Evolutionary conservation across 805 yeast genomes (phyloP).

Genomic region (Cephaloascus albidus): DNA sequence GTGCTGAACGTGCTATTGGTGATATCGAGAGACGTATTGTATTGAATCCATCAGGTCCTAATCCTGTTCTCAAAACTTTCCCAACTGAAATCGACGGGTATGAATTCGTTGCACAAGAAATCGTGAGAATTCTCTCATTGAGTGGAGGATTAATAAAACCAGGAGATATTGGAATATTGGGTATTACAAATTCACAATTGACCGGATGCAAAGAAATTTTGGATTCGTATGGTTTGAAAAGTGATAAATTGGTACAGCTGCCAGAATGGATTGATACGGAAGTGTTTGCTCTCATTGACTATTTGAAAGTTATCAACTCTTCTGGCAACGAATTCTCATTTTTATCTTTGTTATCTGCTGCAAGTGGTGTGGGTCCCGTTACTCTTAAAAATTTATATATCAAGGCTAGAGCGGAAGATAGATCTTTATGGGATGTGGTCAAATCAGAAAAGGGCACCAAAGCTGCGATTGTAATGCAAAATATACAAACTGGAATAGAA

Average conservation of each 20-base stretch:
- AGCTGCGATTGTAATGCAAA: constrained; percentile 4
- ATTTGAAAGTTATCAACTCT: constrained; percentile 31
- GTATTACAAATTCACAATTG: constrained; percentile 43
- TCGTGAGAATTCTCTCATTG: constrained; percentile 25
- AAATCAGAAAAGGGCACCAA: background rate
- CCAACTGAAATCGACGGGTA: constrained; percentile 22
- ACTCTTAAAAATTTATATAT: constrained; percentile 6
- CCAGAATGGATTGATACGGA: constrained; percentile 44
- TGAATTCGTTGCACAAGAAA: constrained; percentile 34
- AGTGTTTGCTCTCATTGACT: constrained; percentile 35
- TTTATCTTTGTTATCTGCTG: constrained; percentile 11
- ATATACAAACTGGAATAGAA: constrained; percentile 3
- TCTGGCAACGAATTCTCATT: constrained; percentile 16
- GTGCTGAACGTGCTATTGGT: constrained; percentile 21
- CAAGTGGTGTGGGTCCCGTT: constrained; percentile 6
- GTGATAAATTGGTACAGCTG: constrained; percentile 31
- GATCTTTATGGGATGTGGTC: constrained; percentile 9
- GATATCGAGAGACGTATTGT: constrained; percentile 5
- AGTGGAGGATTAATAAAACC: constrained; percentile 33
- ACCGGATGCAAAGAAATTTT: constrained; percentile 27
- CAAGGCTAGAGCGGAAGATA: constrained; percentile 8
- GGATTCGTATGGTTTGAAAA: constrained; percentile 28
- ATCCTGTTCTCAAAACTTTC: constrained; percentile 16
- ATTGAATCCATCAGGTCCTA: constrained; percentile 9
- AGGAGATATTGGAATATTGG: constrained; percentile 43